Base-by-base conservation (phyloP, 2,329 filamentous ascomycete species). In the Scorias spongiosa region DNA sequence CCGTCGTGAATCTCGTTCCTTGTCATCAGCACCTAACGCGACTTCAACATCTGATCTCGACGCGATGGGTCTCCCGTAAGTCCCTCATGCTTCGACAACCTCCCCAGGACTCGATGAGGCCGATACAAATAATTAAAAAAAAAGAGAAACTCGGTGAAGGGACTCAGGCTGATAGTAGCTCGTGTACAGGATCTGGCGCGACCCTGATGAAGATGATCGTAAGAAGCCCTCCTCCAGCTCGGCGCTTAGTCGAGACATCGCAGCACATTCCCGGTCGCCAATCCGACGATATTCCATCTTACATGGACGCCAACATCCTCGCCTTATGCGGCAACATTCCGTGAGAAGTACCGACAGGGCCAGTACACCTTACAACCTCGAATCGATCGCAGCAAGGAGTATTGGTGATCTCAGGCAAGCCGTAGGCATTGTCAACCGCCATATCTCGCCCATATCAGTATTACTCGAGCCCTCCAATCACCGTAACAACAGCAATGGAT, bases 231-330 rank as follows among this genome's bases (percentile, higher is more conserved):
- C 46, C 44, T 58, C 60, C 18, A 66, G 65, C 43, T 61, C 65
- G 46, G 57, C 64, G 43, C 56, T 64, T 49, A 76, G 75, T 57
- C 59, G 57, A 49, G 75, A 78, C 54, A 59, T 67, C 32, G 68
- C 69, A 45, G 72, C 72, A 40, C 57, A 65, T 44, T 62, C 68
- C 44, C 72, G 75, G 55, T 78, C 74, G 34, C 61, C 72, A 37
- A 79, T 80, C 54, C 71, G 76, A 47, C 71, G 76, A 46, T 54
- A 55, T 41, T 48, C 56, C 34, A 55, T 53, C 6, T 48, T 58
- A 6, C 56, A 59, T 39, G 57, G 52, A 46, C 55, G 54, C 42
- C 32, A 36, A 9, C 15, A 36, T 36, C 32, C 32, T 36, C 47
- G 52, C 38, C 41, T 45, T 29, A 46, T 48, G 29, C 51, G 55